A percentile compares a stretch with the other conserved stretches of the same genome.
Conservation (phyloP, 2,329 filamentous ascomycete species). For the Claviceps purpurea region DNA sequence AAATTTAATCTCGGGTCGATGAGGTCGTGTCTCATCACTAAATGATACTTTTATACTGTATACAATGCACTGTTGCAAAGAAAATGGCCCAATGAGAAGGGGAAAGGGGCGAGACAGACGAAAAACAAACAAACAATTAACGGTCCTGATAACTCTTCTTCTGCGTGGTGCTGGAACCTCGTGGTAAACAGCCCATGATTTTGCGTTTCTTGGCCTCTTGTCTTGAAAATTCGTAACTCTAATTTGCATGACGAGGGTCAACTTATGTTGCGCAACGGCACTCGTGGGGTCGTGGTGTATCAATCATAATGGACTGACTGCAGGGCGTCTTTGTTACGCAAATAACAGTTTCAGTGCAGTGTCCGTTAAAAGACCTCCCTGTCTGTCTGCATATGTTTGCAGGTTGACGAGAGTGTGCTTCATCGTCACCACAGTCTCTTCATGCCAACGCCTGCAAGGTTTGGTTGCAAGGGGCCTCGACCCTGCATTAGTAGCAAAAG, state of each 20-base stretch:
- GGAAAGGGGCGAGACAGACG: not conserved
- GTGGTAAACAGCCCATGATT: not conserved
- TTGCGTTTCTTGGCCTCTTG: not conserved
- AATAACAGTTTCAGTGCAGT: not conserved
- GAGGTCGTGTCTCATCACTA: not conserved
- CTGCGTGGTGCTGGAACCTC: not conserved
- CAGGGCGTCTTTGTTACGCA: not conserved
- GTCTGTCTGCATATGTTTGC: not conserved
- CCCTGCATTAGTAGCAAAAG: not conserved
- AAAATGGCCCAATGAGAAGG: not conserved
- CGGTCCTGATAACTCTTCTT: not conserved
- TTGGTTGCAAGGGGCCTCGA: not conserved
- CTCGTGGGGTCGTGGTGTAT: not conserved
- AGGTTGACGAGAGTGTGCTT: not conserved
- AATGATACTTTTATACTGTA: not conserved
- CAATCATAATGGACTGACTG: not conserved
- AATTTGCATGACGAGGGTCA: not conserved
- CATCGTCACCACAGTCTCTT: not conserved
- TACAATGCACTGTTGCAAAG: not conserved
- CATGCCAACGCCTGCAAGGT: not conserved
- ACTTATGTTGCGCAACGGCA: not conserved
- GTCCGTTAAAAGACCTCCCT: no score
- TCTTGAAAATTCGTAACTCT: not conserved
- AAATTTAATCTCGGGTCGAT: not conserved
- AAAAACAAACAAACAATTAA: not conserved